These are phyloP conservation scores for Acanthamoeba triangularis DNA, from an alignment of 208 protist genomes.

Conservation along the genomic window DNA sequence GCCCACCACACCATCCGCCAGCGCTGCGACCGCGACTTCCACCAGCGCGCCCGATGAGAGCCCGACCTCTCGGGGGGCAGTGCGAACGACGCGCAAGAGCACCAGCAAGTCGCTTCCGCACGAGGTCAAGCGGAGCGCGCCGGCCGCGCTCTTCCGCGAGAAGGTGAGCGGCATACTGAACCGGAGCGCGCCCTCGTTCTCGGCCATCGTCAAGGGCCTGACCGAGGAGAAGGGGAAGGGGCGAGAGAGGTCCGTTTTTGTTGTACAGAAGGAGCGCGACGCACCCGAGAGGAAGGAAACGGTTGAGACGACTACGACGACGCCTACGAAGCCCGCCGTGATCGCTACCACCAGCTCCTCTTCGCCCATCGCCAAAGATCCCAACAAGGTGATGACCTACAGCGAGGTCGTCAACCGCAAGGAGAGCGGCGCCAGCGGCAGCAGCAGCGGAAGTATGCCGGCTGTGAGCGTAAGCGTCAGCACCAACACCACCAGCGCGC, in stretches of 20 bases:
- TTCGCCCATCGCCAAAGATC: background rate
- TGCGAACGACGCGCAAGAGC: background rate
- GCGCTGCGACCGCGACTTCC: too few relatives aligned
- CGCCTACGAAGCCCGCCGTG: background rate
- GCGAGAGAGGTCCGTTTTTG: background rate
- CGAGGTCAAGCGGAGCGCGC: constrained; percentile 8
- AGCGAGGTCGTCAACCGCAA: constrained; percentile 23
- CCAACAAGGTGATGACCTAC: constrained; percentile 37
- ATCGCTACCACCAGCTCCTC: background rate
- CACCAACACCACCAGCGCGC: background rate
- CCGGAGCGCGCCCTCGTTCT: constrained; percentile 24
- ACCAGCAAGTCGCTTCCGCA: constrained; percentile 12
- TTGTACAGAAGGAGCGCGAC: background rate
- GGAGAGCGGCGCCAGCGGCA: background rate
- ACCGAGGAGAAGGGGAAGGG: constrained; percentile 7
- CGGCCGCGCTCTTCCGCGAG: constrained; percentile 9
- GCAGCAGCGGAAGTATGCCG: background rate
- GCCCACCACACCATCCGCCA: background rate
- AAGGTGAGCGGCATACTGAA: constrained; percentile 48
- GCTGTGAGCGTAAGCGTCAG: background rate
- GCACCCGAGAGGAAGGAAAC: background rate
- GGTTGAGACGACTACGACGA: background rate
- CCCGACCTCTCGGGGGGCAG: background rate
- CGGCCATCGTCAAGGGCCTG: constrained; percentile 51
- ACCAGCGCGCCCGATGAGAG: background rate